Conservation (phyloP, 2,329 filamentous ascomycete genomes). For the Aschersonia sp. region DNA sequence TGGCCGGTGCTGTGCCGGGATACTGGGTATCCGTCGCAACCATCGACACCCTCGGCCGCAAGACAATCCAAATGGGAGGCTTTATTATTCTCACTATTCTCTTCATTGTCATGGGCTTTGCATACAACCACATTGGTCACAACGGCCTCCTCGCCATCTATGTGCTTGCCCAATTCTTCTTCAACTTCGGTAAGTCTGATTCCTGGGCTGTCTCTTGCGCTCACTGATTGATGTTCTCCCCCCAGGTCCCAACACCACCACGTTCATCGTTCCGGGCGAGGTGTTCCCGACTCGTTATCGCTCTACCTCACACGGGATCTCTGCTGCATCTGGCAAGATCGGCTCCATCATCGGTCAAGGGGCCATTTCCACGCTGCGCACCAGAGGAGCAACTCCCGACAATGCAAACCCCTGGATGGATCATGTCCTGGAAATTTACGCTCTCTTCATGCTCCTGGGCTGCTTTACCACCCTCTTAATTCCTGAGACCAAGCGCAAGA, state of each 20-base stretch:
- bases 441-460: constrained; percentile 64
- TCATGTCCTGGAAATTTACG: constrained; percentile 62
- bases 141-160: constrained; percentile 41
- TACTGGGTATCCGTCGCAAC: constrained; percentile 70
- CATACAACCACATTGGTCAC: constrained; percentile 36
- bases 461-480: constrained; percentile 55
- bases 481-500: constrained; percentile 61
- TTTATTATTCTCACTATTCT: constrained; percentile 47
- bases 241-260: constrained; percentile 37
- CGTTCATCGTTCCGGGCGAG: constrained; percentile 42
- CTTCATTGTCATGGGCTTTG: constrained; percentile 49
- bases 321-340: constrained; percentile 39
- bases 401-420: constrained; percentile 51
- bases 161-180: constrained; percentile 43
- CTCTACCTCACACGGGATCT: constrained; percentile 43
- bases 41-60: constrained; percentile 62
- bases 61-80: constrained; percentile 58
- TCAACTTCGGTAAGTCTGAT: constrained; percentile 31
- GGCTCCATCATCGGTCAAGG: constrained; percentile 43
- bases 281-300: constrained; percentile 42
- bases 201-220: not conserved
- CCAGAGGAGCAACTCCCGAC: constrained; percentile 22
- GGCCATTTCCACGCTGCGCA: constrained; percentile 40
- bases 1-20: constrained; percentile 65
- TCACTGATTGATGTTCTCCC: not conserved